phyloP scores from a whole-genome alignment of 441 rosid genomes.

The Dalechampia spathulata region DNA sequence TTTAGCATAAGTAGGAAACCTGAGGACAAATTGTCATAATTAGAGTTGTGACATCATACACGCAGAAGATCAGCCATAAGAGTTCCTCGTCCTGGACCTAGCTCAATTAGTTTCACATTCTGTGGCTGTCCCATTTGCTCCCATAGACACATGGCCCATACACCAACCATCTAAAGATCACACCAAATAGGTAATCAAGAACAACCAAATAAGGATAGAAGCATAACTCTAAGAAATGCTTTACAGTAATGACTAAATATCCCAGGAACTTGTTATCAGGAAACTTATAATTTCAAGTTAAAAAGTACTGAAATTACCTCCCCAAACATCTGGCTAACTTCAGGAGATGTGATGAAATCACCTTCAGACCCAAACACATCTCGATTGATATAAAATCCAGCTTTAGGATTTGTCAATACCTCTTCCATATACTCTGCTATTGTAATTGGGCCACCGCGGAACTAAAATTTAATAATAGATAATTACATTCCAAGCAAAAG shows the following conservation, averaged over 20 bases:
- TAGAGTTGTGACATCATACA: constrained; percentile 32
- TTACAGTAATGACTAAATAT: background rate
- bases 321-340: constrained; percentile 94
- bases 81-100: constrained; percentile 94
- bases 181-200: constrained; percentile 3
- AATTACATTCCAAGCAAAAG: background rate
- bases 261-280: background rate
- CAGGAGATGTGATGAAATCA: constrained; percentile 96
- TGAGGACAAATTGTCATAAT: constrained; percentile 1
- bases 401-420: constrained; percentile 86
- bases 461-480: constrained; percentile 36
- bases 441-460: constrained; percentile 90
- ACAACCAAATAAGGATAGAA: background rate
- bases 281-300: background rate
- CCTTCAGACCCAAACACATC: constrained; percentile 93
- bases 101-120: constrained; percentile 70
- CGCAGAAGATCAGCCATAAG: constrained; percentile 91
- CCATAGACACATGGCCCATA: constrained; percentile 91
- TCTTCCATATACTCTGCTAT: constrained; percentile 96
- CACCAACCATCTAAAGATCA: constrained; percentile 62
- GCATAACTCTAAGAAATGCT: background rate
- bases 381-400: constrained; percentile 81
- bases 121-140: constrained; percentile 86
- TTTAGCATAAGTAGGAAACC: constrained; percentile 4
- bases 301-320: constrained; percentile 39